phyloP scores from a whole-genome alignment of 257 asterid genomes.

The Ilex asprella region DNA sequence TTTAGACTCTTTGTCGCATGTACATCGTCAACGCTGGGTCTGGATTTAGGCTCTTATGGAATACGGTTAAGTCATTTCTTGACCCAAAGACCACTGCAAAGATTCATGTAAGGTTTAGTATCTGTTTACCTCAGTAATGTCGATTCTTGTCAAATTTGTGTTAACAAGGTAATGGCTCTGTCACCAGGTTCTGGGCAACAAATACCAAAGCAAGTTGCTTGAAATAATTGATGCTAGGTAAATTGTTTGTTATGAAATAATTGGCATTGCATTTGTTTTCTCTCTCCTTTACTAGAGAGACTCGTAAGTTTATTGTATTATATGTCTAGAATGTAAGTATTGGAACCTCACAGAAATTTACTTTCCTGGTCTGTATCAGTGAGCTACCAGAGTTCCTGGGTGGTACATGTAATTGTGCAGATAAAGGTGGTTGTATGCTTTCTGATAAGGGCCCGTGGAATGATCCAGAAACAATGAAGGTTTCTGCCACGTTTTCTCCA shows the following conservation, averaged over 20 bases:
- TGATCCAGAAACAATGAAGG: constrained; percentile 85
- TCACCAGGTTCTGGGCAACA: constrained; percentile 73
- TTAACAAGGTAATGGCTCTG: neutral
- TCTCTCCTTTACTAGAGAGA: too few species aligned
- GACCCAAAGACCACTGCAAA: constrained; percentile 96
- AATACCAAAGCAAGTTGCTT: constrained; percentile 87
- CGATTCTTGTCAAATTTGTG: too few species aligned
- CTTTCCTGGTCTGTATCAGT: constrained; percentile 32
- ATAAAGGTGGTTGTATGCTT: constrained; percentile 80
- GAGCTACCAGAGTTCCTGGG: constrained; percentile 95
- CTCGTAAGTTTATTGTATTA: too few species aligned
- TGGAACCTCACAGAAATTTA: neutral
- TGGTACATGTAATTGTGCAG: constrained; percentile 84
- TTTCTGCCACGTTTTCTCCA: constrained; percentile 7
- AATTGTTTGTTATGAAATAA: neutral
- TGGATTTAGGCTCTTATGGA: constrained; percentile 96
- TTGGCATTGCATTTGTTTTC: too few species aligned
- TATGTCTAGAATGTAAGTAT: too few species aligned
- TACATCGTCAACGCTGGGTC: constrained; percentile 98
- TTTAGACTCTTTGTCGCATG: constrained; percentile 83
- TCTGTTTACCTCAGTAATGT: neutral
- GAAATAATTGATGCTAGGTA: constrained; percentile 89
- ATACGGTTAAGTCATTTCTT: constrained; percentile 86
- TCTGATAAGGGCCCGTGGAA: constrained; percentile 99
- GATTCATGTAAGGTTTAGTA: constrained; percentile 51